phyloP scores from a whole-genome alignment of 2,329 filamentous ascomycete genomes.

The Aureobasidium sp. region DNA sequence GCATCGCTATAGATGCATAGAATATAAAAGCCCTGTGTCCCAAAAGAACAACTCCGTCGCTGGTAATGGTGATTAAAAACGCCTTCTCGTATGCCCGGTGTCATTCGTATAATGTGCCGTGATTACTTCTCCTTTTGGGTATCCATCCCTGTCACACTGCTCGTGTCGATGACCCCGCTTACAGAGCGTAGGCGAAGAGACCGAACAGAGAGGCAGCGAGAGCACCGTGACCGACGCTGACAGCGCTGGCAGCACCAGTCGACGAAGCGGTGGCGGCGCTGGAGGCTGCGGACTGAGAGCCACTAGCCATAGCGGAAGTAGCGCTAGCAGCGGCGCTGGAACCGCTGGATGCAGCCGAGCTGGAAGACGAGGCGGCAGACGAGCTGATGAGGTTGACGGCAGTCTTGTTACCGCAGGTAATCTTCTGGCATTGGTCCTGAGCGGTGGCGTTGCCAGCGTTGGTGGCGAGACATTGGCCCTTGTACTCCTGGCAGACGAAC shows the following conservation, averaged over 20 bases:
- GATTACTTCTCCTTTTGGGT: background rate
- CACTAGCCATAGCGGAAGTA: slow-evolving; percentile 21
- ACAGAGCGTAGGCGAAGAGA: slow-evolving; percentile 53
- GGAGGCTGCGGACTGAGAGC: slow-evolving; percentile 20
- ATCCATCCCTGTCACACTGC: background rate
- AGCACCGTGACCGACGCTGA: slow-evolving; percentile 39
- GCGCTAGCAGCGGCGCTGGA: slow-evolving; percentile 26
- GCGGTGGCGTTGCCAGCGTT: slow-evolving; percentile 33
- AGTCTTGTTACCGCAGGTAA: slow-evolving; percentile 48
- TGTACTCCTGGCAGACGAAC: slow-evolving; percentile 52
- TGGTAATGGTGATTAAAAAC: slow-evolving; percentile 15
- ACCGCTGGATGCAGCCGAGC: slow-evolving; percentile 22
- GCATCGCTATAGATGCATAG: slow-evolving; percentile 11
- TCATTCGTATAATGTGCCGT: slow-evolving; percentile 13
- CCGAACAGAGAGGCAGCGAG: slow-evolving; percentile 49
- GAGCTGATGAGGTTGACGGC: slow-evolving; percentile 33
- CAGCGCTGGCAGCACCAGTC: slow-evolving; percentile 39
- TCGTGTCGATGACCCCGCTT: slow-evolving; percentile 22
- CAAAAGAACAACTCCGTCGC: slow-evolving; percentile 15
- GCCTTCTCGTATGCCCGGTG: slow-evolving; percentile 8
- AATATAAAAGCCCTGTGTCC: slow-evolving; percentile 5
- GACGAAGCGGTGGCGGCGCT: slow-evolving; percentile 21
- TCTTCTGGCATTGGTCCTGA: slow-evolving; percentile 41
- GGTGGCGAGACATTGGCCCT: slow-evolving; percentile 33
- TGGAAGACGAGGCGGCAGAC: slow-evolving; percentile 24